Base-by-base conservation (phyloP, 495 filamentous ascomycete species). In the Penicillium herquei region DNA sequence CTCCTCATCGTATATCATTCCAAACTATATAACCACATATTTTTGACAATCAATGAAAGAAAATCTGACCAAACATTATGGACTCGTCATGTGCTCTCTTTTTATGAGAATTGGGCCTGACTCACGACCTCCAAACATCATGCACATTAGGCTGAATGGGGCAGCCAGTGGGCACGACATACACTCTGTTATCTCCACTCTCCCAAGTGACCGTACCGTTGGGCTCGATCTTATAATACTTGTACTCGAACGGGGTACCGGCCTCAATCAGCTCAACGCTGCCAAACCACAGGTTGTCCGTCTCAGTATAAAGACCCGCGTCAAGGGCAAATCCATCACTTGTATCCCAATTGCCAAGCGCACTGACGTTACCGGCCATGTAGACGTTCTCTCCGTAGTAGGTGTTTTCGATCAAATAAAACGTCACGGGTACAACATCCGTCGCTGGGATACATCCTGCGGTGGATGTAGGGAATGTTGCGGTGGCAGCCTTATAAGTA, bases 401-500 rank as follows among this genome's bases (percentile, higher is more conserved):
- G 9, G 54, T 56, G 39, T 50, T 56, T 26, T 56, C 54, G 6
- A 50, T 56, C 37, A 56, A 6, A 31, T 56, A 56, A 44, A 56
- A 56, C 16, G 54, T 56, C n/a, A 56, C 39, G 10, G 54, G 54
- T 1, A 50, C 47, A 26, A 56, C 40, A 34, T 43, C 26, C 0
- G 54, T 56, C 2, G 54, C 54, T 14, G 54, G 54, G 21, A 56
- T 35, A 13, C 54, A 56, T 1, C 32, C 43, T 31, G 26, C 39
- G 21, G 39, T 56, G 39, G 31, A 35, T 8, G 54, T 49, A n/a
- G 54, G 45, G 54, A 56, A 56, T 14, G 39, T 39, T 6, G 54
- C 39, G 40, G 63, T 59, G 10, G 56, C 60, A 13, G 60, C 52
- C 34, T 43, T 51, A 30, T 66, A 66, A 26, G 53, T 55, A 2